These are phyloP conservation scores for Choiromyces venosus DNA, from an alignment of 495 filamentous ascomycete species.

Conservation along the genomic window DNA sequence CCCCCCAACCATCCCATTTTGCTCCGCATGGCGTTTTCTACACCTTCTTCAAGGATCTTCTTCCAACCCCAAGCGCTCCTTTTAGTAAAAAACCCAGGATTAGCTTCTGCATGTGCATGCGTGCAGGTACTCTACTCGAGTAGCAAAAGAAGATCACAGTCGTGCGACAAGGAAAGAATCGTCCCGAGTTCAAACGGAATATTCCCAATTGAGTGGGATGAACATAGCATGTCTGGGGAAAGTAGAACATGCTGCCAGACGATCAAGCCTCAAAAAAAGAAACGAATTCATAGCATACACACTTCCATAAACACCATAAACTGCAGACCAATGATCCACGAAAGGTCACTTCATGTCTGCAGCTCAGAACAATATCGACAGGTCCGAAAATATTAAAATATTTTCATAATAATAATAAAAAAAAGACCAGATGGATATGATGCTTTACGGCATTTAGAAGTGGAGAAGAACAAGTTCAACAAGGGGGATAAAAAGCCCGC, in stretches of 20 bases:
- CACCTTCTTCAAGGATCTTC: constrained; percentile 25
- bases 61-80: constrained; percentile 35
- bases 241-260: constrained; percentile 7
- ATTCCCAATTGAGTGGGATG: constrained; percentile 14
- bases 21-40: constrained; percentile 11
- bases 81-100: constrained; percentile 20
- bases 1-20: constrained; percentile 3
- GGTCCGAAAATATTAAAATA: constrained; percentile 17
- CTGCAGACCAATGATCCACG: constrained; percentile 16
- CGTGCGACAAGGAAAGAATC: constrained; percentile 11
- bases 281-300: constrained; percentile 15
- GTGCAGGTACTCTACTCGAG: constrained; percentile 24
- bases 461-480: constrained; percentile 18
- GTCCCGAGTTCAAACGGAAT: constrained; percentile 19
- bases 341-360: constrained; percentile 7
- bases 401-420: constrained; percentile 9
- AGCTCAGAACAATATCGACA: constrained; percentile 10
- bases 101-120: constrained; percentile 26
- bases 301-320: constrained; percentile 21
- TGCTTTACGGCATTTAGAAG: constrained; percentile 20
- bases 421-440: constrained; percentile 15
- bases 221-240: constrained; percentile 15
- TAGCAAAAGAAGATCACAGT: constrained; percentile 1
- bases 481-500: constrained; percentile 11
- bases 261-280: constrained; percentile 27